A percentile compares a stretch with the other conserved stretches of the same genome.
These are phyloP conservation scores for Tolypocladium pustulatum DNA, from an alignment of 2,329 filamentous ascomycete genomes.

Conservation along the genomic window DNA sequence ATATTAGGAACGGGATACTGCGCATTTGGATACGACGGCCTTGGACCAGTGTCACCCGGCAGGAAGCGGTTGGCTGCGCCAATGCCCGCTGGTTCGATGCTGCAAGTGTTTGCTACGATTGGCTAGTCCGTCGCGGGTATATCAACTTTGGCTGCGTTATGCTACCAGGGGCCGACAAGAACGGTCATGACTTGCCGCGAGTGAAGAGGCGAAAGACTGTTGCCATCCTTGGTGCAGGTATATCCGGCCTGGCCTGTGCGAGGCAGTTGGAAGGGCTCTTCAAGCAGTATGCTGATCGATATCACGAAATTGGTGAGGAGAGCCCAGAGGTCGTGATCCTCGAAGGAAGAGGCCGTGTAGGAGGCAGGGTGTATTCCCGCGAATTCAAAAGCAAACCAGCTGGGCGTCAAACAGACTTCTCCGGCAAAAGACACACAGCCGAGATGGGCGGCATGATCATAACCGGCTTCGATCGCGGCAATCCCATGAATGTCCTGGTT, in stretches of 20 bases:
- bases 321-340: constrained; percentile 68
- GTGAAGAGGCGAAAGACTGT: constrained; percentile 56
- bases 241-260: constrained; percentile 85
- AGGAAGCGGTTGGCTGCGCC: constrained; percentile 85
- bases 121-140: constrained; percentile 82
- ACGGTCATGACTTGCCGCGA: constrained; percentile 24
- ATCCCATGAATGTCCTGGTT: constrained; percentile 84
- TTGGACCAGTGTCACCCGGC: constrained; percentile 65
- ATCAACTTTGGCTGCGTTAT: constrained; percentile 94
- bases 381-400: constrained; percentile 48
- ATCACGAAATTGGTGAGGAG: constrained; percentile 53
- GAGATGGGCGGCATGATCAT: constrained; percentile 99
- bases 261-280: constrained; percentile 84
- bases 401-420: constrained; percentile 38
- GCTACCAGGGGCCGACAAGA: constrained; percentile 34
- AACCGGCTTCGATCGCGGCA: constrained; percentile 91
- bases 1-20: constrained; percentile 90
- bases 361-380: constrained; percentile 86
- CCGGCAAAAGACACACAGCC: constrained; percentile 62
- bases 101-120: constrained; percentile 82
- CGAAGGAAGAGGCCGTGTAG: constrained; percentile 78
- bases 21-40: constrained; percentile 84
- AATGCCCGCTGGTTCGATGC: constrained; percentile 83
- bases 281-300: constrained; percentile 62
- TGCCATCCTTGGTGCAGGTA: constrained; percentile 84